Percentiles rank a stretch among this genome's conserved stretches.
Evolutionary conservation across 1,284 basidiomycete genomes (phyloP).

Genomic region (Hymenochaete sp.): DNA sequence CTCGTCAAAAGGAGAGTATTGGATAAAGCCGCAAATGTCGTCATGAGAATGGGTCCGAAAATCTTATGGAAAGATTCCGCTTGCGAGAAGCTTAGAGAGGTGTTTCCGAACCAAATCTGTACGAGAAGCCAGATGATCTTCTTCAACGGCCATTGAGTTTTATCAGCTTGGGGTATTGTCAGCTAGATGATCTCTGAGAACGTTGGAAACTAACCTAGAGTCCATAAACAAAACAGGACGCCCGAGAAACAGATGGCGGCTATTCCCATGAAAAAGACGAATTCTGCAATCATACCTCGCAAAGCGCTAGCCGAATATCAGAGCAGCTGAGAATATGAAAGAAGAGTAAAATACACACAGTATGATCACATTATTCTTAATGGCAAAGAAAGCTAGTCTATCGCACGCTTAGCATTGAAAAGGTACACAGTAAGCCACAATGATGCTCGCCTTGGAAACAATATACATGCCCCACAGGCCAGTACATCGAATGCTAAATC

Average conservation of each 20-base stretch:
- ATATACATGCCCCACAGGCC: constrained; percentile 77
- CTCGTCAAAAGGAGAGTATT: constrained; percentile 77
- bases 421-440: constrained; percentile 8
- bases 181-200: constrained; percentile 14
- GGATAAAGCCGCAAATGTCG: constrained; percentile 71
- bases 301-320: constrained; percentile 51
- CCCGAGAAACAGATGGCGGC: constrained; percentile 83
- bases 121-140: constrained; percentile 75
- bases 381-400: constrained; percentile 76
- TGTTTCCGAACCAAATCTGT: constrained; percentile 81
- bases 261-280: constrained; percentile 78
- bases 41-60: constrained; percentile 82
- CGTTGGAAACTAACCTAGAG: constrained; percentile 42
- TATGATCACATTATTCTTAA: constrained; percentile 77
- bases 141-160: constrained; percentile 52
- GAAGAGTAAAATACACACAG: constrained; percentile 40
- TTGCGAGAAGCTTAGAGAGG: constrained; percentile 59
- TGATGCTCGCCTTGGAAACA: constrained; percentile 62
- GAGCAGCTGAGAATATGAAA: constrained; percentile 10
- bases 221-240: constrained; percentile 76
- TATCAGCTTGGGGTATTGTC: constrained; percentile 28
- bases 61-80: constrained; percentile 75
- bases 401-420: constrained; percentile 1
- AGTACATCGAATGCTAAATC: constrained; percentile 76
- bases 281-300: constrained; percentile 54